Conservation (phyloP, 768 basidiomycete species). For the Neoboletus subvelutipes region DNA sequence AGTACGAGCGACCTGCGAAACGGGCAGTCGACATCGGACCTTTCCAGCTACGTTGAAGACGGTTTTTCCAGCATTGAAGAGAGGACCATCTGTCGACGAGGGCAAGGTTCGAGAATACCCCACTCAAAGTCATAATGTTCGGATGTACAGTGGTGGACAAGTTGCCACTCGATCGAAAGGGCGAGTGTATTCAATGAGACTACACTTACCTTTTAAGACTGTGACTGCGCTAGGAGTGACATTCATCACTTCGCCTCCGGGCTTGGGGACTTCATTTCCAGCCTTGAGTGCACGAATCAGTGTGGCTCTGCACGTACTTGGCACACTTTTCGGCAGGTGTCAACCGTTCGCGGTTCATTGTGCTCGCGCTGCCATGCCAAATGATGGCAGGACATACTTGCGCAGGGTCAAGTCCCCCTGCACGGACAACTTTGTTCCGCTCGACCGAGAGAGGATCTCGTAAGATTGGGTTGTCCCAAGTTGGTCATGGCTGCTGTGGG, state of each 20-base stretch:
- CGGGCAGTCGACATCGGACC: slow-evolving; percentile 37
- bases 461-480: neutral
- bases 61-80: slow-evolving; percentile 80
- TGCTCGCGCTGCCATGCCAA: too few relatives aligned
- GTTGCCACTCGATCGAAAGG: neutral
- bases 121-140: neutral
- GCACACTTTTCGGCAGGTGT: slow-evolving; percentile 59
- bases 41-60: slow-evolving; percentile 82
- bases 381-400: too few relatives aligned
- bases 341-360: too few relatives aligned
- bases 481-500: too few relatives aligned
- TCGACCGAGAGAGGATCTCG: neutral
- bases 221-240: slow-evolving; percentile 77
- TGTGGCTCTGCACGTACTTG: slow-evolving; percentile 54
- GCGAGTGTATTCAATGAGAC: neutral
- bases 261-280: slow-evolving; percentile 63
- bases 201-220: slow-evolving; percentile 61
- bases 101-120: neutral
- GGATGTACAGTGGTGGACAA: too few relatives aligned
- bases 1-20: neutral
- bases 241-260: slow-evolving; percentile 74
- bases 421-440: too few relatives aligned
- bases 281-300: slow-evolving; percentile 54
- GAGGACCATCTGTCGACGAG: slow-evolving; percentile 53
- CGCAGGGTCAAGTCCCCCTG: too few relatives aligned